Percentiles rank a stretch among this genome's conserved stretches.
Conservation (phyloP, 805 yeast genomes). For the Wickerhamomyces chaumierensis region DNA sequence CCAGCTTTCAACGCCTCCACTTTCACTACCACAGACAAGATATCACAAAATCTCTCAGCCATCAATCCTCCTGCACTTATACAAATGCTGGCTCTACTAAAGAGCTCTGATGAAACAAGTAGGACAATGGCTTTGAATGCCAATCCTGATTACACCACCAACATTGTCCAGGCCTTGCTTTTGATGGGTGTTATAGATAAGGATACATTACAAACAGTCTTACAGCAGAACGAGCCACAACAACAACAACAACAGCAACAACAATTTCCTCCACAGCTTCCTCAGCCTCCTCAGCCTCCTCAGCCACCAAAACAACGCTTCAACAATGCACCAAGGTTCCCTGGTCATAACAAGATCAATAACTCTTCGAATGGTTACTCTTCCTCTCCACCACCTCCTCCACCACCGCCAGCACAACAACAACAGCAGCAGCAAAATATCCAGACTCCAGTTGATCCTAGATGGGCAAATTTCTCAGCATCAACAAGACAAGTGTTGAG, state of each 20-base stretch:
- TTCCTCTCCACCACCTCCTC: too few species aligned
- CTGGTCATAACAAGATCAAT: slow-evolving; percentile 3
- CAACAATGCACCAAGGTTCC: slow-evolving; percentile 1
- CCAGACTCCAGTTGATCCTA: slow-evolving; percentile 19
- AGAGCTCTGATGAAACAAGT: slow-evolving; percentile 46
- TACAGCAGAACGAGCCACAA: slow-evolving; percentile 13
- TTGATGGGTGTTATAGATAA: slow-evolving; percentile 69
- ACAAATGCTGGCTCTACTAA: slow-evolving; percentile 54
- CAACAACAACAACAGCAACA: slow-evolving; percentile 7
- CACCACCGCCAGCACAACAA: too few species aligned
- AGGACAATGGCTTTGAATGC: slow-evolving; percentile 27
- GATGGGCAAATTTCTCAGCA: slow-evolving; percentile 39
- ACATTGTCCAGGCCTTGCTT: slow-evolving; percentile 64
- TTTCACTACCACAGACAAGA: slow-evolving; percentile 42
- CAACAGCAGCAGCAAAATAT: too few species aligned
- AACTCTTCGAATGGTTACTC: too few species aligned
- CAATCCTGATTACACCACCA: slow-evolving; percentile 46
- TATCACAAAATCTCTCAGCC: slow-evolving; percentile 47
- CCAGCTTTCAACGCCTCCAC: slow-evolving; percentile 37
- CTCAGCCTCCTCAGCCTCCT: slow-evolving; percentile 3
- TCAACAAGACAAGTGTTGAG: slow-evolving; percentile 38
- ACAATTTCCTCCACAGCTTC: slow-evolving; percentile 12
- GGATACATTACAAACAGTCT: slow-evolving; percentile 52
- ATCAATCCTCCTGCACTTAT: slow-evolving; percentile 44
- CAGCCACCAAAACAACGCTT: background rate